phyloP scores from a whole-genome alignment of 2,329 filamentous ascomycete species.

The Fusarium dlaminii region DNA sequence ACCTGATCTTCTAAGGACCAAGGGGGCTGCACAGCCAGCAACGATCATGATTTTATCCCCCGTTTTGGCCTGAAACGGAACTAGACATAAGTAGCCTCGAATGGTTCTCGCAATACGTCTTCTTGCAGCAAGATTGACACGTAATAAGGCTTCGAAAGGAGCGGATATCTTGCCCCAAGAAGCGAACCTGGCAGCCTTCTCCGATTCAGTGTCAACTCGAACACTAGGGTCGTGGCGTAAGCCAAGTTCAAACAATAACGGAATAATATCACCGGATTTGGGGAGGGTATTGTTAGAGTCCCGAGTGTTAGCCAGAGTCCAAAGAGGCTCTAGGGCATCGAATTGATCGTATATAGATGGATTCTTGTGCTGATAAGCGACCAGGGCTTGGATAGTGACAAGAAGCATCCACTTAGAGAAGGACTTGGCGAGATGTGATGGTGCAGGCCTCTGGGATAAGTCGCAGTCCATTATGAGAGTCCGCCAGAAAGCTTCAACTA shows the following conservation, averaged over 20 bases:
- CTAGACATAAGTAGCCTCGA: conserved; percentile 31
- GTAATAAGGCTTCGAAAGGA: conserved; percentile 26
- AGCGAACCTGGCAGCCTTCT: background rate
- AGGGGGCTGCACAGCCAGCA: conserved; percentile 5
- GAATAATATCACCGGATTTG: conserved; percentile 21
- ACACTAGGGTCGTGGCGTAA: background rate
- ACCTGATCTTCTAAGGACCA: conserved; percentile 24
- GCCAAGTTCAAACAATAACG: conserved; percentile 24
- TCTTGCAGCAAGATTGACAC: conserved; percentile 12
- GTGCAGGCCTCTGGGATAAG: background rate
- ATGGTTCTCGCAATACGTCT: conserved; percentile 32
- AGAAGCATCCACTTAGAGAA: background rate
- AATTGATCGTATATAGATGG: conserved; percentile 27
- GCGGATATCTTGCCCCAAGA: conserved; percentile 22
- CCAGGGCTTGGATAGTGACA: background rate
- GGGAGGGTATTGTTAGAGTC: conserved; percentile 31
- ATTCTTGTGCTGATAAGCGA: background rate
- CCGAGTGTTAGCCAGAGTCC: conserved; percentile 33
- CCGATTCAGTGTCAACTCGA: conserved; percentile 11
- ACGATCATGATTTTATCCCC: conserved; percentile 4
- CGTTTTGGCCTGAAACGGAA: conserved; percentile 18
- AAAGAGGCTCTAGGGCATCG: conserved; percentile 31
- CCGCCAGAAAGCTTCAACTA: background rate
- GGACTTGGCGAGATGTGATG: background rate
- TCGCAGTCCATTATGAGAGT: background rate